These are phyloP conservation scores for Clonostachys solani DNA, from an alignment of 2,329 filamentous ascomycete genomes.

Conservation along the genomic window DNA sequence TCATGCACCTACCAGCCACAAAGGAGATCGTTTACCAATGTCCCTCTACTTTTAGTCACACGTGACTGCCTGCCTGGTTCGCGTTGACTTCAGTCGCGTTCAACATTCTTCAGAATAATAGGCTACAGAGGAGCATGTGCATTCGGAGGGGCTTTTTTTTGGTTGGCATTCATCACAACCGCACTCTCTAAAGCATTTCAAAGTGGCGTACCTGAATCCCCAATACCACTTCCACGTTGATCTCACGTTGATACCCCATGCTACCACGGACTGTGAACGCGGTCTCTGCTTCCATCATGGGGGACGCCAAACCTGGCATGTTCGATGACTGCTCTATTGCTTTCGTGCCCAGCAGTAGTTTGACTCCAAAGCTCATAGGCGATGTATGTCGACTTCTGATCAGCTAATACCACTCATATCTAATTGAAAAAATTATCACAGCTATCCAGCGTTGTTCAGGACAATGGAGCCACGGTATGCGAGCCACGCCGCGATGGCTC, in stretches of 20 bases:
- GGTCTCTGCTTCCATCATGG: conserved; percentile 14
- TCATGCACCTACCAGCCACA: too few species aligned
- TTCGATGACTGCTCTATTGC: conserved; percentile 38
- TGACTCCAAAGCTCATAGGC: conserved; percentile 32
- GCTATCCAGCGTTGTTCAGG: conserved; percentile 35
- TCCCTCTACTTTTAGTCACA: conserved; percentile 9
- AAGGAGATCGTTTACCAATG: not conserved
- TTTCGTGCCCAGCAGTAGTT: conserved; percentile 36
- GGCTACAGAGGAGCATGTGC: conserved; percentile 9
- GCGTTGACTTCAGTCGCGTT: conserved; percentile 17
- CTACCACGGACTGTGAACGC: not conserved
- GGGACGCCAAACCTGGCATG: conserved; percentile 19
- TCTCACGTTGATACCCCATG: too few species aligned
- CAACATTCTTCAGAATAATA: not conserved
- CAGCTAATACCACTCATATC: not conserved
- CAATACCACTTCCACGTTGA: too few species aligned
- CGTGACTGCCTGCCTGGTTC: conserved; percentile 28
- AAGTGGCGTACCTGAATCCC: too few species aligned
- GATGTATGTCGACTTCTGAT: conserved; percentile 21
- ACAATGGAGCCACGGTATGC: conserved; percentile 46
- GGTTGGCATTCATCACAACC: too few species aligned
- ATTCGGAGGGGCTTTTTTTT: too few species aligned
- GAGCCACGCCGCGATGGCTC: conserved; percentile 42
- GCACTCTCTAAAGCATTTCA: too few species aligned
- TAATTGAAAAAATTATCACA: conserved; percentile 11